phyloP scores from a whole-genome alignment of 495 filamentous ascomycete species.

The Tuber borchii region DNA sequence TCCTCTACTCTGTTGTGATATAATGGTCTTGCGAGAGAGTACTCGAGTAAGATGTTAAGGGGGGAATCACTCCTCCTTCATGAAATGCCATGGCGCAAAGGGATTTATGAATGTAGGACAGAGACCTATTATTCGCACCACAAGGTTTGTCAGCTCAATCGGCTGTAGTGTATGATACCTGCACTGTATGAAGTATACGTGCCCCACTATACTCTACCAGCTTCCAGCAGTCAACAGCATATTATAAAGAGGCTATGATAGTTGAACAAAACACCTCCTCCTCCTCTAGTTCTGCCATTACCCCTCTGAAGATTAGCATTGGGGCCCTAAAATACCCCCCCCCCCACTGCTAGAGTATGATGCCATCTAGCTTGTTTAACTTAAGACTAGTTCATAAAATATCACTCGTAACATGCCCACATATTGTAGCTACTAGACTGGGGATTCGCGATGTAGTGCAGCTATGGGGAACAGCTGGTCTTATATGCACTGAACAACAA shows the following conservation, averaged over 20 bases:
- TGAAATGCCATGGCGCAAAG: no score
- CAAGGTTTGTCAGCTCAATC: neutral
- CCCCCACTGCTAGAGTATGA: neutral
- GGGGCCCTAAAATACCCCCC: neutral
- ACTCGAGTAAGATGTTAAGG: neutral
- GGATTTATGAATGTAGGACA: neutral
- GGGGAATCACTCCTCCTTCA: no score
- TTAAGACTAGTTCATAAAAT: neutral
- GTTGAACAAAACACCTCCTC: neutral
- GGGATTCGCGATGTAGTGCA: neutral
- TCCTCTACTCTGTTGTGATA: neutral
- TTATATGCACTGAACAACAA: no score
- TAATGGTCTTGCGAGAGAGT: neutral
- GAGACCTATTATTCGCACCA: neutral
- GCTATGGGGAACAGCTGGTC: neutral
- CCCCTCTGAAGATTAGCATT: neutral
- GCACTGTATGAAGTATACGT: neutral
- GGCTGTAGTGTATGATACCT: neutral
- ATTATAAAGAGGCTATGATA: neutral
- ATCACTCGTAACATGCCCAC: neutral
- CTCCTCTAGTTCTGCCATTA: neutral
- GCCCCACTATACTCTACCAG: neutral
- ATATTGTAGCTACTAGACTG: neutral
- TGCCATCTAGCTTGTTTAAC: neutral
- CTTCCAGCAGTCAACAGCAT: neutral